Evolutionary conservation across 2,329 filamentous ascomycete genomes (phyloP), one percentile per base, ranked within the genome.

Genomic region (Penicillium sp.): DNA sequence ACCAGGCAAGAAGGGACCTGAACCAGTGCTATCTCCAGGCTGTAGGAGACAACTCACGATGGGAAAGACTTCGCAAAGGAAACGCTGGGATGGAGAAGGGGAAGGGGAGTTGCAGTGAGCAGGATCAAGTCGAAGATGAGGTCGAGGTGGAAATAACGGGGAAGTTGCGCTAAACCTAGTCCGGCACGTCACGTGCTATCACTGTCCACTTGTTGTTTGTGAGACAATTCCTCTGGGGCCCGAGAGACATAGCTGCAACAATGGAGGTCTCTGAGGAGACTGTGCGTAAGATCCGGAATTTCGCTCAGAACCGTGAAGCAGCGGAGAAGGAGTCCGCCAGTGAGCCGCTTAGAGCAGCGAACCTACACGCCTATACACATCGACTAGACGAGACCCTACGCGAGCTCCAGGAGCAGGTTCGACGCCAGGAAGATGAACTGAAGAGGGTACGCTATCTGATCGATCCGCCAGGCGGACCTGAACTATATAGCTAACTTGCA

Each of bases 371-470:
- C 13, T 72, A 72, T 54, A 64, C 67, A 20, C 60, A 55, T 37
- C 66, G 60, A 25, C 72, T 92, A 39, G 81, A 88, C 49, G 78
- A 80, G 46, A 89, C 87, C 1, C 63, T 91, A 39, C 78, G 77
- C 54, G 83, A 86, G 63, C 79, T 92, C 1, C 82, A 87, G 64
- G 69, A 70, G 47, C 75, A 72, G 61, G 71, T 79, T 38, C 66
- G 66, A 46, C 68, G 69, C 53, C 76, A 78, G 60, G 73, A 77
- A 55, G 65, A 69, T 53, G 73, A 74, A 8, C 54, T 80, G 35
- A 71, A 72, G 29, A 68, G 72, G 63, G 77, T 78, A 64, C 38
- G 64, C 7, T 23, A 46, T 15, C 38, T 20, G 1, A 12, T 13
- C n/a, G n/a, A 15, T 12, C 12, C 12, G n/a, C 27, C 9, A n/a